phyloP scores from a whole-genome alignment of 768 basidiomycete genomes.

The Rhizopogon vinicolor region DNA sequence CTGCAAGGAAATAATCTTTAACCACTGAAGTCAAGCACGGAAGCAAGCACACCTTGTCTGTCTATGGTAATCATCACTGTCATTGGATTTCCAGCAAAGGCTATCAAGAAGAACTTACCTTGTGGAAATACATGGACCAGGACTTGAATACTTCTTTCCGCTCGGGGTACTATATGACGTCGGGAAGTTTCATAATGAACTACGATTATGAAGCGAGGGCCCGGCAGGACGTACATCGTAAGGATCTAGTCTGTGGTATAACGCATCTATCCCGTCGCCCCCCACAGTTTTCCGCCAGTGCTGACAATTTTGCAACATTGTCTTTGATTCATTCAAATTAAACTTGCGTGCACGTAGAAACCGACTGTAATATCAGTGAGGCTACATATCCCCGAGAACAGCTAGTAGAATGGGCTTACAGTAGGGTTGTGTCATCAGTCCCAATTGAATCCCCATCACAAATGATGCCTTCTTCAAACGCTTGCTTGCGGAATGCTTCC shows the following conservation, averaged over 20 bases:
- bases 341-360: constrained; percentile 73
- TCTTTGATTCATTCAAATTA: constrained; percentile 51
- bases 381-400: neutral
- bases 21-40: neutral
- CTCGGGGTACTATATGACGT: constrained; percentile 53
- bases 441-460: constrained; percentile 60
- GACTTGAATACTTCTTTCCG: constrained; percentile 65
- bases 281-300: constrained; percentile 64
- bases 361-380: constrained; percentile 39
- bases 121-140: constrained; percentile 80
- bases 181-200: neutral
- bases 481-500: constrained; percentile 44
- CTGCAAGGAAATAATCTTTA: constrained; percentile 25
- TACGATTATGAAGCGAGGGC: constrained; percentile 18
- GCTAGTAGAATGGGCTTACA: constrained; percentile 35
- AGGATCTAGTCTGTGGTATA: constrained; percentile 60
- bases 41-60: constrained; percentile 53
- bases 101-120: constrained; percentile 34
- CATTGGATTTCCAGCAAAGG: neutral
- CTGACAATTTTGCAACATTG: constrained; percentile 64
- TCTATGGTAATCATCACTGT: constrained; percentile 28
- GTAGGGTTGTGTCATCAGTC: constrained; percentile 52
- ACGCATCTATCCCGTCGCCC: constrained; percentile 59
- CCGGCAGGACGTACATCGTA: constrained; percentile 54
- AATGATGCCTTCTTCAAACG: constrained; percentile 50